Base-by-base conservation (phyloP, 768 basidiomycete species). In the Leccinum incarnatum region DNA sequence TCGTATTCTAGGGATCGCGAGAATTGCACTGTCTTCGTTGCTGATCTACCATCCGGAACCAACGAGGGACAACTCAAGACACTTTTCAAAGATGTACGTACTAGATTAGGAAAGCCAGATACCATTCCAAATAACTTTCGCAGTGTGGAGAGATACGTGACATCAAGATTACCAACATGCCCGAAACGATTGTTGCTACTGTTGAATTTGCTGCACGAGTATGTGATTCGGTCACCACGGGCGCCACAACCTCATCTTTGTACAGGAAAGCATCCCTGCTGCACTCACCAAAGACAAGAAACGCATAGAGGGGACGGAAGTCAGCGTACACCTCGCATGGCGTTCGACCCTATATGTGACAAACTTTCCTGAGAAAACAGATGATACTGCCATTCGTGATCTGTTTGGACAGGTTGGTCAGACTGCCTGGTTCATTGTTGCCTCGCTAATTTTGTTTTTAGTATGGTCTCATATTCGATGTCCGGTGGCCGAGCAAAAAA, bases 401-500 rank as follows among this genome's bases (percentile, higher is more conserved):
- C 71, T 97, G 12, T 97, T 99, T 69, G 82, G 81, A 54, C 81
- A 86, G 78, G 95, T 95, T 59, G 50, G 81, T 65, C 27, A 25
- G 25, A 25, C 36, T 42, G 6, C 12, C 2, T 51, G 29, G 2
- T 32, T 45, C 25, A 19, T 34, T 11, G 1, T 47, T 52, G 9
- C 36, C 30, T 47, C 42, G 1, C 53, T 55, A 36, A 62, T 34
- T 25, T 58, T 49, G 66, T 55, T 25, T 11, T 1, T 56, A 97
- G 94, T 95, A 90, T 73, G 97, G 97, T 10, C 83, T 81, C 5
- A 82, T 99, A 55, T 91, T 98, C 60, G 95, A 98, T 62, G 90
- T 94, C 17, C 89, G 97, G 32, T 98, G 96, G 96, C 97, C 97
- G 5, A 95, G 93, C 75, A 95, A 95, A 69, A 97, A 97, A 69